Conservation (phyloP, 768 basidiomycete genomes). For the Podaxis sp. region DNA sequence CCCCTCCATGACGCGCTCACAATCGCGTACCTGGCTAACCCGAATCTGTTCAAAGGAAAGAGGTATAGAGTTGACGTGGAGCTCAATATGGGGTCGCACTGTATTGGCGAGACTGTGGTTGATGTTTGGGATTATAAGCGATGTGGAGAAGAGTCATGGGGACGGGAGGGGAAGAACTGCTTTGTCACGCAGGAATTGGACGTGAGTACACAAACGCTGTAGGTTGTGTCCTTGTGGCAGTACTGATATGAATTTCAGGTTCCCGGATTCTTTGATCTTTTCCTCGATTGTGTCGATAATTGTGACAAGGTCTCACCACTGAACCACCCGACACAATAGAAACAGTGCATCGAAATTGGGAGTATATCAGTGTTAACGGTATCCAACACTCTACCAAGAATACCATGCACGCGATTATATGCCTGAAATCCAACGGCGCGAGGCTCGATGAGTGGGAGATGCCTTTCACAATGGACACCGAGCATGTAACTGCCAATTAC, state of each 20-base stretch:
- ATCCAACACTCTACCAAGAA: too few relatives aligned
- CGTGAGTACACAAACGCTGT: slow-evolving; percentile 33
- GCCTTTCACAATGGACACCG: too few relatives aligned
- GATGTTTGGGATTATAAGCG: slow-evolving; percentile 65
- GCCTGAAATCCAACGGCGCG: too few relatives aligned
- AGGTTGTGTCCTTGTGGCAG: neutral
- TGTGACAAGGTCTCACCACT: neutral
- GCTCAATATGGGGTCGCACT: slow-evolving; percentile 50
- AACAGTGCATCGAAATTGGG: too few relatives aligned
- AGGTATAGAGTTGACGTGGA: slow-evolving; percentile 87
- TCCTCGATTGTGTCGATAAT: slow-evolving; percentile 35
- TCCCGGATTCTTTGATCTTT: slow-evolving; percentile 56
- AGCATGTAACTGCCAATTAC: too few relatives aligned
- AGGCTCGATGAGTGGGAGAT: too few relatives aligned
- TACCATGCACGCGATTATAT: too few relatives aligned
- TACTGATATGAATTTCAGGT: slow-evolving; percentile 38
- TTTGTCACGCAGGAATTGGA: slow-evolving; percentile 62
- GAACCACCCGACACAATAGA: neutral
- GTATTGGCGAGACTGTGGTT: slow-evolving; percentile 69
- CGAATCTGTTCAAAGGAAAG: slow-evolving; percentile 54
- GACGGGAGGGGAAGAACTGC: slow-evolving; percentile 70
- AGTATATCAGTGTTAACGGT: too few relatives aligned
- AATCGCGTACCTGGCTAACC: slow-evolving; percentile 68
- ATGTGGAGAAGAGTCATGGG: slow-evolving; percentile 64
- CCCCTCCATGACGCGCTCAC: slow-evolving; percentile 87